Percentiles rank a stretch among this genome's conserved stretches.
Conservation (phyloP, 345 rosid genomes). For the Arabis alpina region DNA sequence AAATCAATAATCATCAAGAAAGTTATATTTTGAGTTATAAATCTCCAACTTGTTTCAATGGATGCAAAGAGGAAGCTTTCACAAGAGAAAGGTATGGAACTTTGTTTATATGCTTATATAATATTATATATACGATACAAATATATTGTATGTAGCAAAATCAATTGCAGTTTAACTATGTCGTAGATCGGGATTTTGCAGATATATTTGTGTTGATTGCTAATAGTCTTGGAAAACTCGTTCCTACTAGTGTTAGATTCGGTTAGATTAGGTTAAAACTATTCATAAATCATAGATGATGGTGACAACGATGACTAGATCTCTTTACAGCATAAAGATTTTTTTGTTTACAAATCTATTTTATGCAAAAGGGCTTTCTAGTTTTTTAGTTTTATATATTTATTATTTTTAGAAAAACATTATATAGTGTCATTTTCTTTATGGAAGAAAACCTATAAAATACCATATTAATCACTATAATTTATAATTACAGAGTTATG, state of each 20-base stretch:
- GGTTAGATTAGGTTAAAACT: neutral
- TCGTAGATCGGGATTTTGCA: neutral
- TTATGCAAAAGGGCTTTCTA: neutral
- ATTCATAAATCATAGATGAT: neutral
- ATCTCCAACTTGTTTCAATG: neutral
- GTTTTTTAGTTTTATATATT: no score
- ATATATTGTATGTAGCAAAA: neutral
- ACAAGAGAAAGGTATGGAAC: neutral
- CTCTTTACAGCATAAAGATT: no score
- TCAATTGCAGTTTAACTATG: neutral
- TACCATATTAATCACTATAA: neutral
- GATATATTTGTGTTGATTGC: neutral
- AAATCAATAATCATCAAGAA: neutral
- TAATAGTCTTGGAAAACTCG: neutral
- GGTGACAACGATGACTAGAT: no score
- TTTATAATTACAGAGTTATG: neutral
- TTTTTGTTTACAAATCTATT: no score
- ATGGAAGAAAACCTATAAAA: no score
- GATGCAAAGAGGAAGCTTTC: neutral
- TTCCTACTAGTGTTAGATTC: no score
- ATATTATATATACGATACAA: neutral
- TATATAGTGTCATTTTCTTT: no score
- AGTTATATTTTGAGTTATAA: neutral
- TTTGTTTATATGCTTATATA: neutral
- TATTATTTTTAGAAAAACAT: no score